Percentiles rank a stretch among this genome's conserved stretches.
Evolutionary conservation across 305 asterid genomes (phyloP).

Genomic region (Fraxinus ornus): DNA sequence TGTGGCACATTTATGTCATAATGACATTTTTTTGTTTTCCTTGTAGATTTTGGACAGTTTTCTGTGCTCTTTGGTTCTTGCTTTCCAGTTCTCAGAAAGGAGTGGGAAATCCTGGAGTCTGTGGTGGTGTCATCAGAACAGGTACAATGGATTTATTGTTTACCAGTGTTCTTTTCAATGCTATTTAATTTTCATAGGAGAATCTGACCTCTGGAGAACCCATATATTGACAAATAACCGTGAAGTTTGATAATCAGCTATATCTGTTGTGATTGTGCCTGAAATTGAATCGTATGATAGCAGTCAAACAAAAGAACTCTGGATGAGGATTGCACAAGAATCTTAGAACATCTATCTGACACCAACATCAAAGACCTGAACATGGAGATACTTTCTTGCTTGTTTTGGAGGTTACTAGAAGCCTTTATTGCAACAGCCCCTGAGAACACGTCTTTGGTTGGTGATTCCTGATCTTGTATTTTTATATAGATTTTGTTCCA

Average conservation of each 20-base stretch:
- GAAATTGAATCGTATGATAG: conserved; percentile 18
- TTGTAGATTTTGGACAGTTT: conserved; percentile 50
- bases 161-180: conserved; percentile 19
- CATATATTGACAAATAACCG: no score
- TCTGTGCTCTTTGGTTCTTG: conserved; percentile 43
- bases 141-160: conserved; percentile 40
- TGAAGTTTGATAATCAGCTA: not conserved
- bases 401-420: conserved; percentile 65
- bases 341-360: conserved; percentile 48
- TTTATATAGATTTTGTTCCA: not conserved
- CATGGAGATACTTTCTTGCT: conserved; percentile 57
- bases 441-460: conserved; percentile 46
- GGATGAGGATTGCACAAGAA: conserved; percentile 49
- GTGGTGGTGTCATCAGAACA: conserved; percentile 33
- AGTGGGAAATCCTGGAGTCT: conserved; percentile 60
- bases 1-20: not conserved
- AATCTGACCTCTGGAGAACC: no score
- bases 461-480: conserved; percentile 29
- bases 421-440: conserved; percentile 48
- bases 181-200: not conserved
- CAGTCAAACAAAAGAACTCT: conserved; percentile 47
- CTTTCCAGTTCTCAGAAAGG: conserved; percentile 55
- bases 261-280: conserved; percentile 3
- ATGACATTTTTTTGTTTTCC: not conserved
- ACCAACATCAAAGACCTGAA: conserved; percentile 47